Evolutionary conservation across 1,284 basidiomycete genomes (phyloP), one percentile per base, ranked within the genome.

Genomic region (Marasmius fiardii): DNA sequence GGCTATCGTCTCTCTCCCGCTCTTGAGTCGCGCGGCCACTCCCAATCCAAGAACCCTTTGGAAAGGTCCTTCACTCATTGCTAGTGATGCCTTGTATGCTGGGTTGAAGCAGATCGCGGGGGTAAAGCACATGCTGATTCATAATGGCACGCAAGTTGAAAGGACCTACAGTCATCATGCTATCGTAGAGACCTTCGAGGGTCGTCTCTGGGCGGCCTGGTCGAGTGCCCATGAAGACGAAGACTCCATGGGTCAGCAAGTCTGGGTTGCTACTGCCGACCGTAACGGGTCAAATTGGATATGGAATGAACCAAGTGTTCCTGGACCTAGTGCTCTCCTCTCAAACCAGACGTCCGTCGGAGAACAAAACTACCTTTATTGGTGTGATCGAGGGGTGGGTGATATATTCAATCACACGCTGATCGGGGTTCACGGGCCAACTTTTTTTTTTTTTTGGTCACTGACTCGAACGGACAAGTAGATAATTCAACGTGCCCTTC

Each of bases 141-240:
- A 54, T 33, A 35, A 54, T 26, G 53, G 18, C 4, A 50, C 53
- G 5, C n/a, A 41, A n/a, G 31, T 44, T 12, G 53, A 45, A 20
- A 20, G 53, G 35, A 54, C 53, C 14, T 54, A 54, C 20, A 31
- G 45, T 48, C 53, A 54, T 24, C 53, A 54, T 35, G 53, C 53
- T 12, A 34, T 24, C 16, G 45, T 54, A 12, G 53, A 54, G 45
- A 34, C 41, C 37, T 21, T 54, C 24, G 11, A 39, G 14, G 39
- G 20, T 41, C 39, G 23, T 12, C 43, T 54, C 24, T 54, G 33
- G 20, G 44, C 28, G 12, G 53, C 26, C 16, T 54, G 28, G 20
- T 35, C 28, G 2, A 49, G 45, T 16, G 53, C 31, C 14, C 6
- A 18, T 7, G 39, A 35, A 11, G 53, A 54, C 26, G 53, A 54